Base-by-base conservation (phyloP, 345 rosid genomes). In the Pistacia integerrima region DNA sequence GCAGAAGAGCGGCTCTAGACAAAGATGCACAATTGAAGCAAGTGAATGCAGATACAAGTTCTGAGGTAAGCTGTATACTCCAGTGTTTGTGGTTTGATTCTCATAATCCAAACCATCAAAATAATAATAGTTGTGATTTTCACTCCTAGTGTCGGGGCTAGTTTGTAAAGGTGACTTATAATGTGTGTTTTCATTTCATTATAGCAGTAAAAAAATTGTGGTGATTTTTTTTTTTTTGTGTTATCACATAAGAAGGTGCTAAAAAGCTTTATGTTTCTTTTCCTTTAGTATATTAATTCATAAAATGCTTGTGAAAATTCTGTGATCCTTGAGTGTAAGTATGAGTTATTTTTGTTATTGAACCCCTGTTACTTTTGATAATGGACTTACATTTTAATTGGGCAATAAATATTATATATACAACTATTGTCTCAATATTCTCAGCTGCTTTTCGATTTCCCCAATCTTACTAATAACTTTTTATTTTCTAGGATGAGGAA, bases 1-100 rank as follows among this genome's bases (percentile, higher is more conserved):
- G 91, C 70, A 94, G 93, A 89, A 92, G 90, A 81, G 98, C 97
- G 46, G 89, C 82, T 41, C 75, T 87, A 55, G 98, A 92, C 80
- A 91, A 92, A 87, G 93, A 94, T 81, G 82, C 94, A 56, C 89
- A 80, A 79, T 74, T 87, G 87, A 92, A 94, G 85, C 85, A 91
- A 46, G 86, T 76, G 59, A 82, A 76, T 64, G 98, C 88, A 73
- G 99, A 91, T 86, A 87, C 97, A 55, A 92, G 88, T 68, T 97
- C 98, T 59, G 99, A 97, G 97, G 99, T 92, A 86, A 80, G 84
- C 62, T 71, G 14, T 57, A 18, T 61, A 17, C 20, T 48, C 5
- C 20, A 30, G 41, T 49, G 33, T 73, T 8, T 75, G 57, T 52
- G 36, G 61, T 55, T 64, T 54, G 25, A 41, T 63, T 67, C 5